Evolutionary conservation across 495 filamentous ascomycete genomes (phyloP).

Genomic region (Collariella sp.): DNA sequence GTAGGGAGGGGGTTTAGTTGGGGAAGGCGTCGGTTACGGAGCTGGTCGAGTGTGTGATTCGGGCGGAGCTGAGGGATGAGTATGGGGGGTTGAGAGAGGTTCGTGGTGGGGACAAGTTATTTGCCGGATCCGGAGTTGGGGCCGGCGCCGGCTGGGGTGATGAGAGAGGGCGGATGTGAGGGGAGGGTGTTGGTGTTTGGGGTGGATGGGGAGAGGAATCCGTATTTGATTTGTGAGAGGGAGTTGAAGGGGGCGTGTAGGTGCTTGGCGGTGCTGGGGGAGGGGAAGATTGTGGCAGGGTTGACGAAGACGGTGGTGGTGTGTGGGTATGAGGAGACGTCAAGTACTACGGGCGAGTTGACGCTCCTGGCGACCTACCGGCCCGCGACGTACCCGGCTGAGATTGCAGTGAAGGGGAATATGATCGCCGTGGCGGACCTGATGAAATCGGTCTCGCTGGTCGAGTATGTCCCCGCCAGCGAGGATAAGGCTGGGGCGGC

Average conservation of each 20-base stretch:
- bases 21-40: slow-evolving; percentile 55
- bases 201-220: slow-evolving; percentile 60
- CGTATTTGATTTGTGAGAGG: slow-evolving; percentile 57
- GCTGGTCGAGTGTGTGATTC: slow-evolving; percentile 74
- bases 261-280: slow-evolving; percentile 62
- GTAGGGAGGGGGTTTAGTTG: slow-evolving; percentile 37
- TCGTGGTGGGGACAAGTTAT: slow-evolving; percentile 80
- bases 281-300: slow-evolving; percentile 67
- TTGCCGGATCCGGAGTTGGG: slow-evolving; percentile 47
- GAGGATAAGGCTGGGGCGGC: slow-evolving; percentile 26
- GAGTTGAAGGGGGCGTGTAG: slow-evolving; percentile 68
- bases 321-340: slow-evolving; percentile 45
- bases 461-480: slow-evolving; percentile 52
- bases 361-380: slow-evolving; percentile 64
- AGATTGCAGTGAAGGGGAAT: slow-evolving; percentile 61
- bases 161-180: slow-evolving; percentile 43
- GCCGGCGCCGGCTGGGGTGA: slow-evolving; percentile 4
- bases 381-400: slow-evolving; percentile 76
- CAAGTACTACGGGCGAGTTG: slow-evolving; percentile 44
- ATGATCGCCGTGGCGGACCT: slow-evolving; percentile 81
- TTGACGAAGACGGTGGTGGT: slow-evolving; percentile 77
- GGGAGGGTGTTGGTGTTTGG: slow-evolving; percentile 83
- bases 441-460: slow-evolving; percentile 82
- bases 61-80: slow-evolving; percentile 59
- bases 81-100: slow-evolving; percentile 64